Base-by-base conservation (phyloP, 2,329 filamentous ascomycete genomes). In the Sporothrix humicola region DNA sequence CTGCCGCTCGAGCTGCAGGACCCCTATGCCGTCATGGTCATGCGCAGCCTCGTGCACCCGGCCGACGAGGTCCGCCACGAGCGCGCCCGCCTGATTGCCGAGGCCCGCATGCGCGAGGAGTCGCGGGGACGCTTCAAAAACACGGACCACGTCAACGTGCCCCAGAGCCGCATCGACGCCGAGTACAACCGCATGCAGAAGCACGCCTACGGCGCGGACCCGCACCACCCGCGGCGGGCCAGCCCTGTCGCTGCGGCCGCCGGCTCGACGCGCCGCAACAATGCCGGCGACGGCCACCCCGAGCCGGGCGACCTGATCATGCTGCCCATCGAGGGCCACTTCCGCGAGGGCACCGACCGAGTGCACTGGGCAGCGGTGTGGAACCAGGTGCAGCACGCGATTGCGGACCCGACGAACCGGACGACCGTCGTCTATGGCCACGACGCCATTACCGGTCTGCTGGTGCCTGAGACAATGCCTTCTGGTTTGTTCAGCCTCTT, bases 351-450 rank as follows among this genome's bases (percentile, higher is more conserved):
- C 69, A 85, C 87, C 20, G 73, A 72, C 63, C 75, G 76, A 3
- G 44, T 75, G 48, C 87, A 87, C 15, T 97, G 93, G 93, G 86
- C 89, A 70, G 87, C 90, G 77, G 82, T 83, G 8, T 91, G 89
- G 89, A 87, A 90, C 78, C 82, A 82, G 72, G 81, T 82, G 73
- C 87, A 90, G 77, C 80, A 80, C 71, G 78, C 78, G 37, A 74
- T 80, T 1, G 73, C 75, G 12, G 68, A 66, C 31, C 74, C 63
- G 75, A 66, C 75, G 13, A 77, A 82, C 44, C 84, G 87, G 10
- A 88, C 85, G 56, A 93, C 92, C 0, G 91, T 97, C 56, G 87
- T 97, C 73, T 98, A 97, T 81, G 95, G 95, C 5, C 95, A 98
- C 80, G 93, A 98, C 80, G 89, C 93, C 26, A 90, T 91, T 78